These are phyloP conservation scores for Colletotrichum somersetense DNA, from an alignment of 2,329 filamentous ascomycete species.

Conservation along the genomic window DNA sequence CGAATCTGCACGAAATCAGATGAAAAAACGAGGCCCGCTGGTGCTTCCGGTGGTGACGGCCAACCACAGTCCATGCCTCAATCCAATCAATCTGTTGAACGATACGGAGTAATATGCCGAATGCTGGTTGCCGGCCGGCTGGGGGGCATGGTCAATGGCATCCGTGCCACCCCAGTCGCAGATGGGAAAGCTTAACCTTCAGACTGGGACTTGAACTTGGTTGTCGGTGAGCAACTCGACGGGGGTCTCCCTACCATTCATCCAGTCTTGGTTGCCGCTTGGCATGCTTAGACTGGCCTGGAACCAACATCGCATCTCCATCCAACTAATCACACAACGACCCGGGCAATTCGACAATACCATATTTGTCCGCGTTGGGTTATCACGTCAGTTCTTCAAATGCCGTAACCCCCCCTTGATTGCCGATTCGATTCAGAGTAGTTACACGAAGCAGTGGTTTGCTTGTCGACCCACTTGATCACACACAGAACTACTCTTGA, in stretches of 20 bases:
- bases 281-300: slow-evolving; percentile 18
- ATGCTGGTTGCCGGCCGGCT: neutral
- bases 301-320: neutral
- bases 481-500: neutral
- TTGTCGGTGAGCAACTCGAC: slow-evolving; percentile 2
- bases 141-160: neutral
- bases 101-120: neutral
- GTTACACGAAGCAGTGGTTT: too few species aligned
- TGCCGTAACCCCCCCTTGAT: too few species aligned
- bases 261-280: slow-evolving; percentile 1
- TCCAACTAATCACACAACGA: neutral
- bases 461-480: too few species aligned
- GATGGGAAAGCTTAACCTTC: slow-evolving; percentile 37
- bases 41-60: neutral
- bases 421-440: neutral
- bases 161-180: slow-evolving; percentile 35
- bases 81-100: neutral
- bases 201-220: slow-evolving; percentile 23
- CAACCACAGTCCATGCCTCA: neutral
- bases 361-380: slow-evolving; percentile 4
- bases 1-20: slow-evolving; percentile 5
- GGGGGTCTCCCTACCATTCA: slow-evolving; percentile 19
- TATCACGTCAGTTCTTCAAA: neutral
- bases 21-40: slow-evolving; percentile 7
- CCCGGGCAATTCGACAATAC: neutral